Conservation (phyloP, 345 rosid species). For the Erucastrum elatum region DNA sequence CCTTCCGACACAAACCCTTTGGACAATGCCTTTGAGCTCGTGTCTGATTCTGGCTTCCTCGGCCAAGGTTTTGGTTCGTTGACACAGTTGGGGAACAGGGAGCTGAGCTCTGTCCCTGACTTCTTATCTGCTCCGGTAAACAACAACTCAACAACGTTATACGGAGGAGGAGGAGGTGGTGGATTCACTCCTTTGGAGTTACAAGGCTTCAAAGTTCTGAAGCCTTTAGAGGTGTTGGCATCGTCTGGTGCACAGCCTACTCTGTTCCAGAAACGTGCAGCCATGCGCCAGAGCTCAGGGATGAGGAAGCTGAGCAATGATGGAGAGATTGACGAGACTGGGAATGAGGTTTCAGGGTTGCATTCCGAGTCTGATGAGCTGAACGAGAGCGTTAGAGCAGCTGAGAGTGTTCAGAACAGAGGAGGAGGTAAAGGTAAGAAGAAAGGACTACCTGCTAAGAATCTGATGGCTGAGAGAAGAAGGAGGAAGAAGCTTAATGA, state of each 20-base stretch:
- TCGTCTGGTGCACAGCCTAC: not conserved
- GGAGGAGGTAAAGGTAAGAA: not conserved
- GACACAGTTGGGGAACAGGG: not conserved
- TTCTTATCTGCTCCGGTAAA: too few relatives aligned
- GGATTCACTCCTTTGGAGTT: not conserved
- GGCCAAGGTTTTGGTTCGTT: not conserved
- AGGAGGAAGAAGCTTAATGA: not conserved
- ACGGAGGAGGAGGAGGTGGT: too few relatives aligned
- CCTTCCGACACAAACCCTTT: not conserved
- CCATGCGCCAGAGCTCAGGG: not conserved
- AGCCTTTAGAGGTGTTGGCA: not conserved
- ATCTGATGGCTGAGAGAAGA: not conserved
- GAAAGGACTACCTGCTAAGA: not conserved
- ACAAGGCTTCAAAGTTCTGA: not conserved
- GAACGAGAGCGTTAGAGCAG: too few relatives aligned
- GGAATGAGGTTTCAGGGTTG: too few relatives aligned
- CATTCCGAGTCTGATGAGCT: not conserved
- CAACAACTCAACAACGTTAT: too few relatives aligned
- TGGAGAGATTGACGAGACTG: not conserved
- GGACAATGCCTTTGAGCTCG: not conserved
- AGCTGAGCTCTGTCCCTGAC: too few relatives aligned
- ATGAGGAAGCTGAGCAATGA: not conserved
- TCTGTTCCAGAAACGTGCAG: not conserved
- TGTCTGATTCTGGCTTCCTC: not conserved
- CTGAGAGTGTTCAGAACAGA: not conserved